Evolutionary conservation across 2,329 filamentous ascomycete species (phyloP).

Genomic region (Sporothrix brunneoviolacea): DNA sequence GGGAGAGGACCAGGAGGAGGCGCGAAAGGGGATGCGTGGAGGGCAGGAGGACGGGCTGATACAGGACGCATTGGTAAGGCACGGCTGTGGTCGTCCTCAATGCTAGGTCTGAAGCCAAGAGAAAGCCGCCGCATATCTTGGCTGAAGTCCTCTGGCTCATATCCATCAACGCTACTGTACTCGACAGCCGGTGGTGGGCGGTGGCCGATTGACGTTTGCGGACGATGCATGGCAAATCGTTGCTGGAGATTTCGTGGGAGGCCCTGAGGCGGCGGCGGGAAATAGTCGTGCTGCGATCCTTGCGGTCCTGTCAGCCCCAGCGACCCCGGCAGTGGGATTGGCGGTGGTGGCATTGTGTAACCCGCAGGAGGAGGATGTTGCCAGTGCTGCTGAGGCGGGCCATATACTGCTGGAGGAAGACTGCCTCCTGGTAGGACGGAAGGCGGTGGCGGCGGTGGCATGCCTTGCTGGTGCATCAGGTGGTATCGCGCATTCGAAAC

Average conservation of each 20-base stretch:
- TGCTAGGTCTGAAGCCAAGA: conserved; percentile 31
- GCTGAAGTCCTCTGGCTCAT: conserved; percentile 31
- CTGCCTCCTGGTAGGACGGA: not conserved
- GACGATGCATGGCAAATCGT: conserved; percentile 23
- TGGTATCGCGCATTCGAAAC: conserved; percentile 31
- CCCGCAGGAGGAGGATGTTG: not conserved
- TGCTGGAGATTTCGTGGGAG: conserved; percentile 17
- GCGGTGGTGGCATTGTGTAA: conserved; percentile 8
- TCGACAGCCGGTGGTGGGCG: conserved; percentile 23
- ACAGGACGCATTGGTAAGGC: conserved; percentile 43
- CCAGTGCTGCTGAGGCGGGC: conserved; percentile 7
- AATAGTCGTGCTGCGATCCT: not conserved
- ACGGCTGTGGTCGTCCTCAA: conserved; percentile 35
- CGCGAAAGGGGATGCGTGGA: conserved; percentile 22
- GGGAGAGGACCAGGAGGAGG: conserved; percentile 22
- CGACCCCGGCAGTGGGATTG: not conserved
- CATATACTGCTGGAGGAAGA: not conserved
- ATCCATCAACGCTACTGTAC: conserved; percentile 33
- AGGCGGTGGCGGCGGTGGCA: not conserved
- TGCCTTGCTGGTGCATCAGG: conserved; percentile 20
- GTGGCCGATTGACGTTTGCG: conserved; percentile 34
- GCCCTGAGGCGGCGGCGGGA: not conserved
- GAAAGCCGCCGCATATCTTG: conserved; percentile 37
- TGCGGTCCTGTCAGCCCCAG: not conserved
- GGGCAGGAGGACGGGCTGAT: conserved; percentile 31